These are phyloP conservation scores for Linnemannia hyalina DNA, from an alignment of 192 early-diverging fungal species.

Conservation along the genomic window DNA sequence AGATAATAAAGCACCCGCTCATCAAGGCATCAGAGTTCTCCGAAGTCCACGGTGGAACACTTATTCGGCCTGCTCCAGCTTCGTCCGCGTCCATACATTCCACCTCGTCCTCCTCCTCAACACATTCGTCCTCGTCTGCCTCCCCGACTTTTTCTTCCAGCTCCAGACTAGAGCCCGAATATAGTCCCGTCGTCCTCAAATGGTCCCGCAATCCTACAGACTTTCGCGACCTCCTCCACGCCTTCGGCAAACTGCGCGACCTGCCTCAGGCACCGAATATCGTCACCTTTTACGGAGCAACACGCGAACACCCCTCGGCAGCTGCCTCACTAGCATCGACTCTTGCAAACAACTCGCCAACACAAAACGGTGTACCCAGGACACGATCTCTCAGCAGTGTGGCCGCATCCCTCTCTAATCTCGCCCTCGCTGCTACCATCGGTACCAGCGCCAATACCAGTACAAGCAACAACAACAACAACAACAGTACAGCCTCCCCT, in stretches of 20 bases:
- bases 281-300: constrained; percentile 47
- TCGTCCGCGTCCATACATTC: constrained; percentile 43
- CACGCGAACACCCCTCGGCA: constrained; percentile 45
- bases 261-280: constrained; percentile 39
- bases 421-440: constrained; percentile 30
- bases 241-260: constrained; percentile 41
- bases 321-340: constrained; percentile 5
- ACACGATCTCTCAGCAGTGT: constrained; percentile 24
- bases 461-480: not conserved
- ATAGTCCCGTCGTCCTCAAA: constrained; percentile 51
- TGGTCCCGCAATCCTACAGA: constrained; percentile 44
- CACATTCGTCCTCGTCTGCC: not conserved
- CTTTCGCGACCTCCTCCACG: constrained; percentile 51
- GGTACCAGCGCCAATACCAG: not conserved
- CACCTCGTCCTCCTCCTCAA: constrained; percentile 22
- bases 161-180: constrained; percentile 25
- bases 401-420: constrained; percentile 32
- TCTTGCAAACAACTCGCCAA: constrained; percentile 9
- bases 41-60: constrained; percentile 48
- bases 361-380: constrained; percentile 10
- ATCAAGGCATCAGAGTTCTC: constrained; percentile 57
- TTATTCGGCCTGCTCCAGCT: constrained; percentile 25
- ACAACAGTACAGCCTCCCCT: constrained; percentile 9
- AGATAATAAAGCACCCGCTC: constrained; percentile 57
- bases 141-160: not conserved